Evolutionary conservation across 257 asterid species (phyloP), one percentile per base, ranked within the genome.

Genomic region (Leptodermis oblonga): DNA sequence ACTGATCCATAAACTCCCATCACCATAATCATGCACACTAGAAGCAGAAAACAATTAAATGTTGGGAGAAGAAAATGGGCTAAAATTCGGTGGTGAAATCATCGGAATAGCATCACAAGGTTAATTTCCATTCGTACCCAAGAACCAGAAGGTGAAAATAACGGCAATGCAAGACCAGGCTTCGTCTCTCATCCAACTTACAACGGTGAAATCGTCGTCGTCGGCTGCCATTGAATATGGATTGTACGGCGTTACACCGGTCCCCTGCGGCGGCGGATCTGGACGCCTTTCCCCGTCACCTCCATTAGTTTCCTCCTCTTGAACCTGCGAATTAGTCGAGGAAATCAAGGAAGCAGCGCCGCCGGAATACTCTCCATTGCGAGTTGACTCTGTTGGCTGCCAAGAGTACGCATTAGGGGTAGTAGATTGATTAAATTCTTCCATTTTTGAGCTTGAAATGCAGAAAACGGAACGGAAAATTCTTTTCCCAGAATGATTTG

Each of bases 1-100:
- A 82, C 84, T 15, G 98, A 63, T 56, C 90, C 93, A 67, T 87
- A 86, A 70, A 90, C 70, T 67, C 91, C 96, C 70, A 84, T 72
- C 18, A 88, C 82, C 88, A 87, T 71, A 68, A 87, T 73, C 84
- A 85, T 62, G 42, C 83, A 82, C 62, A 54, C 56, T n/a, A n/a
- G n/a, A n/a, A n/a, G n/a, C n/a, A n/a, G n/a, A n/a, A n/a, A n/a
- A n/a, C n/a, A n/a, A n/a, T n/a, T n/a, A n/a, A n/a, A n/a, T n/a
- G n/a, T n/a, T n/a, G n/a, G n/a, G n/a, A n/a, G n/a, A n/a, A n/a
- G 13, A 20, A 31, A 17, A 58, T 1, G 46, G 36, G 14, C 7
- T 6, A 69, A 26, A 22, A 69, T 13, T 22, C 18, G 36, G 7
- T 46, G 7, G 45, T 34, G 5, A 17, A 46, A 46, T 13, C 52